Evolutionary conservation across 352 stramenopile genomes (phyloP).

Genomic region (Pythium guiyangense): DNA sequence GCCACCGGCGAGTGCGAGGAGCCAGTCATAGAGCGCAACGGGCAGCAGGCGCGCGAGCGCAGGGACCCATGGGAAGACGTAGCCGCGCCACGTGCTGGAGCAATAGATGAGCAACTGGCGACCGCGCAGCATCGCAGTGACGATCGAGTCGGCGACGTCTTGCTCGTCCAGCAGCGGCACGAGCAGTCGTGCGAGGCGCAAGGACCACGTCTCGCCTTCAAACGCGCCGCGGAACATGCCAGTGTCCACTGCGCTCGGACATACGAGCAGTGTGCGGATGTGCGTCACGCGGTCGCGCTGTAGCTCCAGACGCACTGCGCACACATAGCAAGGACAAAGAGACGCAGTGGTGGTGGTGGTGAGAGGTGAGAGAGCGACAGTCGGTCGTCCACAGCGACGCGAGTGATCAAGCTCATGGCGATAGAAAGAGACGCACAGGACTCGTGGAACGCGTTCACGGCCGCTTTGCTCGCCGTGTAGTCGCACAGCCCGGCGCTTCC

Average conservation of each 20-base stretch:
- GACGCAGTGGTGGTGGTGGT: neutral
- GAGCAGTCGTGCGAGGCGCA: constrained; percentile 30
- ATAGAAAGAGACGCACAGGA: constrained; percentile 22
- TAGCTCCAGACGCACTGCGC: constrained; percentile 69
- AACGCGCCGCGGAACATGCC: constrained; percentile 74
- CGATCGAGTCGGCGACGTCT: constrained; percentile 49
- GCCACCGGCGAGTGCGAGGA: constrained; percentile 57
- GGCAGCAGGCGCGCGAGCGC: constrained; percentile 49
- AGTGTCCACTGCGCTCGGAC: constrained; percentile 62
- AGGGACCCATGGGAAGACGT: constrained; percentile 47
- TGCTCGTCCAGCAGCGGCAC: constrained; percentile 46
- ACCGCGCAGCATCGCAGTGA: constrained; percentile 39
- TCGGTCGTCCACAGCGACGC: no score
- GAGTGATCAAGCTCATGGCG: neutral
- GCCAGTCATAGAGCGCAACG: constrained; percentile 37
- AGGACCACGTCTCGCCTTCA: constrained; percentile 27
- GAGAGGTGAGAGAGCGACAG: no score
- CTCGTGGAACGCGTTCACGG: constrained; percentile 71
- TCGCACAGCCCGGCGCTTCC: constrained; percentile 57
- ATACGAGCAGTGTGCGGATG: constrained; percentile 72
- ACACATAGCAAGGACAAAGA: neutral
- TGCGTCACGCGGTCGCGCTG: constrained; percentile 46
- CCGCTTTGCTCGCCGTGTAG: constrained; percentile 80
- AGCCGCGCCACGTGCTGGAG: constrained; percentile 44
- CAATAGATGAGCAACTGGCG: constrained; percentile 69